Percentiles rank a stretch among this genome's conserved stretches.
Evolutionary conservation across 108 stramenopile genomes (phyloP).

Genomic region (Nitzschia putrida): DNA sequence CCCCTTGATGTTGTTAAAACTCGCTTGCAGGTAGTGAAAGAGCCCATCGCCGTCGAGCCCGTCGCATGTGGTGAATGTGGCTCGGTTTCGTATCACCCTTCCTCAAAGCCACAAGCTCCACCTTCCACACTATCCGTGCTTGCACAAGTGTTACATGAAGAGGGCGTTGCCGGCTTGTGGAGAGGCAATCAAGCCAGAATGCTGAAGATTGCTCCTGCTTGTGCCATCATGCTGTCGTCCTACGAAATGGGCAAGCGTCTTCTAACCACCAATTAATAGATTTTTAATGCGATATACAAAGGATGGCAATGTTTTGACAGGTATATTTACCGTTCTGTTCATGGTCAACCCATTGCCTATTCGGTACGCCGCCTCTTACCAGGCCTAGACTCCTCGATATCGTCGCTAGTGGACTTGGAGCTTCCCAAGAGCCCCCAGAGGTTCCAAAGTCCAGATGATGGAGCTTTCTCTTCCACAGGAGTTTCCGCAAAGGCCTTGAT

Average conservation of each 20-base stretch:
- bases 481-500: constrained; percentile 4
- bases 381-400: not conserved
- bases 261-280: constrained; percentile 23
- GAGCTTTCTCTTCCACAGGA: not conserved
- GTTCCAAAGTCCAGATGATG: constrained; percentile 27
- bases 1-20: constrained; percentile 98
- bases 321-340: no score
- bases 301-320: not conserved
- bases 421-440: constrained; percentile 29
- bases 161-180: constrained; percentile 76
- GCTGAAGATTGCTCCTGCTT: constrained; percentile 91
- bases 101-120: not conserved
- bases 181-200: constrained; percentile 81
- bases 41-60: constrained; percentile 5
- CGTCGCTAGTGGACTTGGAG: not conserved
- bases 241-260: constrained; percentile 87
- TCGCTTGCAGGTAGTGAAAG: constrained; percentile 57
- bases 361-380: not conserved
- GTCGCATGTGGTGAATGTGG: constrained; percentile 12
- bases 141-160: constrained; percentile 42
- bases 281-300: not conserved
- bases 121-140: constrained; percentile 12
- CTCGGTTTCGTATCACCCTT: constrained; percentile 8
- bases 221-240: constrained; percentile 94
- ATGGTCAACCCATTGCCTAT: not conserved